A percentile compares a stretch with the other conserved stretches of the same genome.
phyloP scores from a whole-genome alignment of 306 rosid species.

The Sesbania bispinosa region DNA sequence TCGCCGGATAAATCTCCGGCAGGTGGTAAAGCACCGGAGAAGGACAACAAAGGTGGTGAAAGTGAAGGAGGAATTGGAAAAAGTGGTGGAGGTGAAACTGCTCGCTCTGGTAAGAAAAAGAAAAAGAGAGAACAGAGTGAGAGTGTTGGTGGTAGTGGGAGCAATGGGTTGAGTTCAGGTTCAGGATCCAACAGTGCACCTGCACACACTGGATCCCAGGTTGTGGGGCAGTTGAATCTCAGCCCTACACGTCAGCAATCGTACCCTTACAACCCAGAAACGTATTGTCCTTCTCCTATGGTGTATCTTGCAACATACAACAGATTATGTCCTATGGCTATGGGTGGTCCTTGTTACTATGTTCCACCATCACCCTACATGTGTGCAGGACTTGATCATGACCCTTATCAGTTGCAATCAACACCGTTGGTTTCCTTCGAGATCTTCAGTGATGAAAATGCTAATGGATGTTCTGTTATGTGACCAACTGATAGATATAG shows the following conservation, averaged over 20 bases:
- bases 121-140: conserved; percentile 37
- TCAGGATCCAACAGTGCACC: no score
- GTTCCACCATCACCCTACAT: conserved; percentile 48
- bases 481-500: no score
- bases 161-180: conserved; percentile 19
- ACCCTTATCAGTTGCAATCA: conserved; percentile 33
- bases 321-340: conserved; percentile 43
- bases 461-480: conserved; percentile 68
- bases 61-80: conserved; percentile 18
- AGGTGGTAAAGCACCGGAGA: no score
- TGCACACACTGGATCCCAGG: conserved; percentile 38
- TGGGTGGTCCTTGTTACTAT: conserved; percentile 38
- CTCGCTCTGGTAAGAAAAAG: conserved; percentile 58
- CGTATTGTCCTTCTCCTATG: conserved; percentile 30
- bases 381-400: conserved; percentile 34
- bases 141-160: conserved; percentile 1
- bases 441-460: conserved; percentile 88
- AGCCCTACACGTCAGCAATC: conserved; percentile 48
- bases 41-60: conserved; percentile 12
- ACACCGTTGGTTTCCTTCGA: conserved; percentile 39
- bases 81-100: no score
- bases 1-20: conserved; percentile 25
- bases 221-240: conserved; percentile 32
- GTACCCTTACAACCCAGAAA: no score
- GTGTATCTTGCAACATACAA: conserved; percentile 32